These are phyloP conservation scores for Heliamphora pulchella DNA, from an alignment of 179 eudicot genomes.

Conservation along the genomic window DNA sequence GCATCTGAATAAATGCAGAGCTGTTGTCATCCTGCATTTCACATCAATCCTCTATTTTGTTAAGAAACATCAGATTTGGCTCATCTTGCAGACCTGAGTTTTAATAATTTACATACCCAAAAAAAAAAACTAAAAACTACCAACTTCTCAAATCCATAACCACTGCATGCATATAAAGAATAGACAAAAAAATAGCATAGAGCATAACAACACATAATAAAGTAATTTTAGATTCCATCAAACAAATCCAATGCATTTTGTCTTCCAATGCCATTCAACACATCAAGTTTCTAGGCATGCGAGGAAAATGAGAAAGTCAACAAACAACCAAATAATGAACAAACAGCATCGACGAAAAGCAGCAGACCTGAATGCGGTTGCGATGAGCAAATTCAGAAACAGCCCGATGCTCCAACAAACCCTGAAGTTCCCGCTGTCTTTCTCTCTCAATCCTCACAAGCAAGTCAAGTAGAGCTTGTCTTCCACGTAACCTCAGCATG, in stretches of 20 bases:
- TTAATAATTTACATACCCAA: not conserved
- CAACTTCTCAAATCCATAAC: not conserved
- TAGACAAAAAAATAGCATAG: not conserved
- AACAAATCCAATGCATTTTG: not conserved
- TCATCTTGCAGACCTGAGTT: not conserved
- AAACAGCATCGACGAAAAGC: constrained; percentile 1
- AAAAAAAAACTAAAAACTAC: not conserved
- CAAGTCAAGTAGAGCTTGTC: constrained; percentile 89
- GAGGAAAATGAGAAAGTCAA: not conserved
- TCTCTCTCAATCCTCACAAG: constrained; percentile 88
- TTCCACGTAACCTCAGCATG: constrained; percentile 78
- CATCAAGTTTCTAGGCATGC: not conserved
- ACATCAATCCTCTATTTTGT: not conserved
- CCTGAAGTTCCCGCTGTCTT: constrained; percentile 93
- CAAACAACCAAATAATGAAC: not conserved
- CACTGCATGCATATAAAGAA: not conserved
- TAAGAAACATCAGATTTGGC: not conserved
- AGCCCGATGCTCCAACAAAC: constrained; percentile 87
- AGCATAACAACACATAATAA: not conserved
- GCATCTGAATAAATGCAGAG: not conserved
- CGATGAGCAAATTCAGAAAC: constrained; percentile 98
- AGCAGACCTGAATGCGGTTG: constrained; percentile 86
- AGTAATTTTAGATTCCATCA: not conserved
- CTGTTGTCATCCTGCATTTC: constrained; percentile 2
- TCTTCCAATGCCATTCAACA: not conserved